Conservation (phyloP, 2,329 filamentous ascomycete species). For the Didymellaceae sp. region DNA sequence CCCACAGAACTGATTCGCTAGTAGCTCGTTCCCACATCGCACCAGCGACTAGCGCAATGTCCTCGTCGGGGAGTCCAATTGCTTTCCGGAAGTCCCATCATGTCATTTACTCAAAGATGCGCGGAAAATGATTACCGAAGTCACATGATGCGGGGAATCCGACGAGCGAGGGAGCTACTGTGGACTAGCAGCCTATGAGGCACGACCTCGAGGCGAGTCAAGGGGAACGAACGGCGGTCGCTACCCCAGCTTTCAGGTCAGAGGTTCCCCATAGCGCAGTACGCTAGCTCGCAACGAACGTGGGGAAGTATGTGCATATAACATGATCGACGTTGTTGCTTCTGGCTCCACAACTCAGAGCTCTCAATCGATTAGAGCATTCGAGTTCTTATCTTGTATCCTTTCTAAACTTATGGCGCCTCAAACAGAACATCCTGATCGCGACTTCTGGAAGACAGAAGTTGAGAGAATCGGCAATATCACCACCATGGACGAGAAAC, state of each 20-base stretch:
- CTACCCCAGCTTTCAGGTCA: conserved; percentile 5
- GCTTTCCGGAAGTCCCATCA: background rate
- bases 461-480: conserved; percentile 15
- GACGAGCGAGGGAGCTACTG: background rate
- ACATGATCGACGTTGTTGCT: background rate
- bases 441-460: conserved; percentile 11
- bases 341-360: background rate
- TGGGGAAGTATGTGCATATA: conserved; percentile 5
- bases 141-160: conserved; percentile 11
- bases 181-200: conserved; percentile 1
- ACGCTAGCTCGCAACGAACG: background rate
- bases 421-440: conserved; percentile 7
- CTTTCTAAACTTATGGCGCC: conserved; percentile 2
- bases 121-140: background rate
- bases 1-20: too few species aligned
- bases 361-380: background rate
- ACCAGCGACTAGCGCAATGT: background rate
- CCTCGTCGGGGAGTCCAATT: background rate
- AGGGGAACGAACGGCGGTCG: background rate
- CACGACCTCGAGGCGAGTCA: conserved; percentile 2
- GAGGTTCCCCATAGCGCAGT: background rate
- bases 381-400: background rate
- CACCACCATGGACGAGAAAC: conserved; percentile 14
- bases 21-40: background rate
- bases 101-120: background rate